Base-by-base conservation (phyloP, 2,329 filamentous ascomycete genomes). In the Diaporthe aspalathi region DNA sequence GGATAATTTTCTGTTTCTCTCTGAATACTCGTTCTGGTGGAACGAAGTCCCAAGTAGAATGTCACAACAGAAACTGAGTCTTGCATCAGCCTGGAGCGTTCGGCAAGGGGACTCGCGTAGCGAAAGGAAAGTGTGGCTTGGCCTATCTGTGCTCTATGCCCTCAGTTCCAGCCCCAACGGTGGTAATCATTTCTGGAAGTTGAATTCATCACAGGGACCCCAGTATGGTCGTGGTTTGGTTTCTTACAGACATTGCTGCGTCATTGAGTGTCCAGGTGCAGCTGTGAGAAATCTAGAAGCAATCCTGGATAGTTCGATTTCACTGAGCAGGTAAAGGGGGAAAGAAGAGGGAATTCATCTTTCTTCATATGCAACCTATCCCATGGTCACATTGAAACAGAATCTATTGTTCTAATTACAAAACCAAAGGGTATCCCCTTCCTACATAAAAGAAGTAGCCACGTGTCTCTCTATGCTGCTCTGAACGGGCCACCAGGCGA, bases 381-480 rank as follows among this genome's bases (percentile, higher is more conserved):
- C 45, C 27, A 49, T 24, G 6, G 20, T 65, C n/a, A 38, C 27
- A 38, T 20, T 29, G 60, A 50, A 50, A 24, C 22, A 14, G 38
- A 65, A n/a, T 65, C 60, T 65, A 65, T 65, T 50, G 29, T 24
- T 22, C 29, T 65, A 65, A 65, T 65, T 65, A 50, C 60, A 65
- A 65, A 32, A 43, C 8, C 27, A 20, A 50, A 65, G 60, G 43
- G 27, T 38, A 22, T 16, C 14, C n/a, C 45, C 29, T 38, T 65
- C 16, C 7, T 32, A 50, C 7, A 3, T 50, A 14, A 20, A 38
- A 22, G 20, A 35, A 24, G 20, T 16, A 65, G 49, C n/a, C 12
- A 14, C 12, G 11, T 38, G 12, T 38, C 45, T 24, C 45, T 9
- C 32, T 35, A 68, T 60, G 67, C 20, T 56, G 50, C n/a, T 14